Conservation (phyloP, 1,284 basidiomycete species). For the Boletus semigastroideus region DNA sequence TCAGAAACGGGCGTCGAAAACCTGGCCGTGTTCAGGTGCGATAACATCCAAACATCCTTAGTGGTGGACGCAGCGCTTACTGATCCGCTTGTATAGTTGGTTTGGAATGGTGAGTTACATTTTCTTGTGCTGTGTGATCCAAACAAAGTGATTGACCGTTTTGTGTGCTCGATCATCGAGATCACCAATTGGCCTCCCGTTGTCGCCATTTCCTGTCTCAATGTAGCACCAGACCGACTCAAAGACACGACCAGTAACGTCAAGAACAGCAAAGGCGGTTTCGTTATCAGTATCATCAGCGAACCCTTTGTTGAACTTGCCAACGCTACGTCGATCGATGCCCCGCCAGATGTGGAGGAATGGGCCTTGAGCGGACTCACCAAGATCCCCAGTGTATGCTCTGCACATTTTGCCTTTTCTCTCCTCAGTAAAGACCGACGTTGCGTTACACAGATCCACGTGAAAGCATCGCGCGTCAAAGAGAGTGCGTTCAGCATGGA, state of each 20-base stretch:
- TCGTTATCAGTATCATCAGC: conserved; percentile 69
- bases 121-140: background rate
- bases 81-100: conserved; percentile 31
- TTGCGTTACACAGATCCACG: conserved; percentile 36
- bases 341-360: conserved; percentile 57
- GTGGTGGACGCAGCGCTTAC: background rate
- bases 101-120: conserved; percentile 40
- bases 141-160: background rate
- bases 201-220: conserved; percentile 41
- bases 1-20: conserved; percentile 52
- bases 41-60: background rate
- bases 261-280: conserved; percentile 48
- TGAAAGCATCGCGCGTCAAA: conserved; percentile 61
- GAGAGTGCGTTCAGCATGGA: conserved; percentile 73
- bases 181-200: conserved; percentile 38
- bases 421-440: background rate
- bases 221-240: conserved; percentile 14
- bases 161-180: conserved; percentile 4
- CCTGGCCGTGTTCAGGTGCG: conserved; percentile 53
- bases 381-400: conserved; percentile 47
- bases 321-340: conserved; percentile 58
- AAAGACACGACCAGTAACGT: conserved; percentile 45
- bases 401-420: background rate
- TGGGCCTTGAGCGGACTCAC: conserved; percentile 68
- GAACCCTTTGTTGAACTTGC: conserved; percentile 66